Evolutionary conservation across 2,329 filamentous ascomycete species (phyloP).

Genomic region (Nemania diffusa): DNA sequence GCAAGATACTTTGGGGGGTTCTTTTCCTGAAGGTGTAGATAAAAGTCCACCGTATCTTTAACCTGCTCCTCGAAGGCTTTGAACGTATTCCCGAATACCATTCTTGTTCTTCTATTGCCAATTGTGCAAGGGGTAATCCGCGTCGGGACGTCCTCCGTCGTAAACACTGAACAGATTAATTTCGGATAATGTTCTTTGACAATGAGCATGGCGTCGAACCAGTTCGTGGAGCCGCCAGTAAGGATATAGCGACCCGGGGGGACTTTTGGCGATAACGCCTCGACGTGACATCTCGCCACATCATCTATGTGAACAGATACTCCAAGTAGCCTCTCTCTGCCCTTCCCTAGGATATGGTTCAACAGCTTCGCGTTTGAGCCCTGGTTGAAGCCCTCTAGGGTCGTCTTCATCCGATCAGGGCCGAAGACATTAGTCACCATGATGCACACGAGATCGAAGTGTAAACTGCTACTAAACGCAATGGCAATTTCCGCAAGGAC

Average conservation of each 20-base stretch:
- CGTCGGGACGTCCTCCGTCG: not conserved
- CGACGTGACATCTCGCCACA: constrained; percentile 15
- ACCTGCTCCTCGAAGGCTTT: constrained; percentile 10
- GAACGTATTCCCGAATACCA: not conserved
- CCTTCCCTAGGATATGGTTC: constrained; percentile 11
- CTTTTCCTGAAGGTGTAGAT: not conserved
- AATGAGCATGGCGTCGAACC: not conserved
- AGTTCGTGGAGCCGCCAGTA: not conserved
- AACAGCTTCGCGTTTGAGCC: constrained; percentile 18
- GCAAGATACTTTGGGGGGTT: too few species aligned
- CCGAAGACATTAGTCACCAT: constrained; percentile 11
- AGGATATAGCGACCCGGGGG: constrained; percentile 14
- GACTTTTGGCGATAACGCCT: not conserved
- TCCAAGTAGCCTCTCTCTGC: not conserved
- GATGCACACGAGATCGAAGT: constrained; percentile 8
- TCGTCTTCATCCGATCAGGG: not conserved
- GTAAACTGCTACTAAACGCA: not conserved
- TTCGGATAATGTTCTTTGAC: not conserved
- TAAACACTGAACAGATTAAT: not conserved
- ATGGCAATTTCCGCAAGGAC: not conserved
- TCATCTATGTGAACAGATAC: constrained; percentile 22
- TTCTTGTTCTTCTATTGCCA: not conserved
- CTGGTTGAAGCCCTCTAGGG: not conserved
- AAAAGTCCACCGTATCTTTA: constrained; percentile 5
- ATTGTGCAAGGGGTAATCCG: not conserved